Evolutionary conservation across 2,329 filamentous ascomycete genomes (phyloP), one percentile per base, ranked within the genome.

Genomic region (Exophiala mesophila): DNA sequence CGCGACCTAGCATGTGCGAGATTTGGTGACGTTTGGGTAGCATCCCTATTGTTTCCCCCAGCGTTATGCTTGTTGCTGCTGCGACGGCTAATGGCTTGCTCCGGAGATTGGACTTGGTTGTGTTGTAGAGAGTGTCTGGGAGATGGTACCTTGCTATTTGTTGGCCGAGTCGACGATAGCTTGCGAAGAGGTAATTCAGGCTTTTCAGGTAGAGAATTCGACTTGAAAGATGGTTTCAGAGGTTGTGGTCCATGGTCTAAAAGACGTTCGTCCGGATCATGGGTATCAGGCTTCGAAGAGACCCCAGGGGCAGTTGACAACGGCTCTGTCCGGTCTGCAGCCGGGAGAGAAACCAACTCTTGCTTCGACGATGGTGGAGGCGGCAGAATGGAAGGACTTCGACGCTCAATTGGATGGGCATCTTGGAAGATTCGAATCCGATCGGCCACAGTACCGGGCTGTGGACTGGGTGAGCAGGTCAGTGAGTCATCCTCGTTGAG

Each of bases 381-480:
- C 29, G 15, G 29, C 7, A 20, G 28, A 44, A 39, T 4, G 39
- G 32, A 13, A 42, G 42, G 19, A 42, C 39, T 23, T 23, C 34
- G 19, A 26, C 23, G 49, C 36, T 30, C 34, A 38, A 15, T 33
- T 26, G 23, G 36, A 36, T 41, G 44, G 12, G 33, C 40, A 23
- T 44, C 44, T 35, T 57, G 55, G 16, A 57, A 54, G 12, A 45
- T 51, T 39, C 47, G 53, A 26, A 55, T 45, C n/a, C 53, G 49
- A 21, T 44, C 47, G 26, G 53, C 48, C 8, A 55, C 55, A 20
- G 50, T 54, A 37, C 52, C 52, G 45, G 34, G 31, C 34, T 44
- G 50, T 28, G 40, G 39, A 34, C 45, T 53, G 23, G 12, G 23
- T 7, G 12, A 7, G 12, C 12, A 12, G 23, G 23, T 26, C 23